Evolutionary conservation across 2,329 filamentous ascomycete genomes (phyloP).

Genomic region (Exophiala oligosperma): DNA sequence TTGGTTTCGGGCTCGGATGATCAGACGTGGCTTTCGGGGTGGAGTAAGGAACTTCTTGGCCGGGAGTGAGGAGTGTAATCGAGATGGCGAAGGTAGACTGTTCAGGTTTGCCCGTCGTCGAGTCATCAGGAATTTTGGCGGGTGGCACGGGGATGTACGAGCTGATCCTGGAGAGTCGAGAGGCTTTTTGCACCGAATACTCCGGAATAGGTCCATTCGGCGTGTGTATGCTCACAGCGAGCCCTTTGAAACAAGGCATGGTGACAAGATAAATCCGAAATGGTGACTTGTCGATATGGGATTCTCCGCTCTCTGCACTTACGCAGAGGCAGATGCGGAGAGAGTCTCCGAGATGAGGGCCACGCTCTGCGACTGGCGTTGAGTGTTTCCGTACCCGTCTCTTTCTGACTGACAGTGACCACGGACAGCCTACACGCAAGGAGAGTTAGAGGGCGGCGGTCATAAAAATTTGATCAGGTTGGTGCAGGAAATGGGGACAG

Average conservation of each 20-base stretch:
- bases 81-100: conserved; percentile 97
- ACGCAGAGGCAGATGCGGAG: conserved; percentile 17
- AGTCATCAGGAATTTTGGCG: conserved; percentile 68
- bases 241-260: conserved; percentile 98
- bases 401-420: not conserved
- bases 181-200: conserved; percentile 92
- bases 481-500: conserved; percentile 3
- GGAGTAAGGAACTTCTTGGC: conserved; percentile 87
- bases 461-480: no score
- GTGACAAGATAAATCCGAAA: conserved; percentile 2
- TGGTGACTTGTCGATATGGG: not conserved
- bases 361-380: not conserved
- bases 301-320: conserved; percentile 21
- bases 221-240: conserved; percentile 94
- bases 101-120: conserved; percentile 74
- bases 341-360: conserved; percentile 6
- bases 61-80: conserved; percentile 88
- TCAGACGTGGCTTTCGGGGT: conserved; percentile 75
- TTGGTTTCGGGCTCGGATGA: conserved; percentile 78
- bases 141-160: conserved; percentile 96
- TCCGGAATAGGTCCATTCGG: conserved; percentile 79
- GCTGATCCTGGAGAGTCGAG: conserved; percentile 86
- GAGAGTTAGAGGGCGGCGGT: conserved; percentile 1
- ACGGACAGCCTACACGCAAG: not conserved
- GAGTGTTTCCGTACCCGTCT: conserved; percentile 6